Evolutionary conservation across 208 protist genomes (phyloP).

Genomic region (Trichomonas gallinae): DNA sequence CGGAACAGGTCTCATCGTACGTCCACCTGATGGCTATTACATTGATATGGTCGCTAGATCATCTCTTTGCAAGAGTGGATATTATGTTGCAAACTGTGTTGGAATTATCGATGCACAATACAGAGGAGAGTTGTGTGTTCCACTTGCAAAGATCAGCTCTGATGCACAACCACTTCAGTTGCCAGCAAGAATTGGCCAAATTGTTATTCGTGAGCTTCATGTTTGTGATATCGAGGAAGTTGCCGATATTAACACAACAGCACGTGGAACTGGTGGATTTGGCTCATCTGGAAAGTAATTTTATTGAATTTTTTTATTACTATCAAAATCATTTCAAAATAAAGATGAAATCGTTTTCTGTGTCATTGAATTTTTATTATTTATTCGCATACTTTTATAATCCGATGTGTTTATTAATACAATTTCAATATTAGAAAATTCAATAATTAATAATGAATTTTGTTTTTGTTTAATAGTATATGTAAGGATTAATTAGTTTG

Average conservation of each 20-base stretch:
- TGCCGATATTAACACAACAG: background rate
- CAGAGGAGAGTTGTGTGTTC: background rate
- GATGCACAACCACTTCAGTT: background rate
- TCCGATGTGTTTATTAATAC: too few relatives aligned
- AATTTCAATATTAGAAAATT: too few relatives aligned
- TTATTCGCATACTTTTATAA: too few relatives aligned
- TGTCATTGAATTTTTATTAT: too few relatives aligned
- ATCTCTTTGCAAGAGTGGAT: background rate
- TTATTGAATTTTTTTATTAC: background rate
- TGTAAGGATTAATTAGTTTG: too few relatives aligned
- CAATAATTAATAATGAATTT: too few relatives aligned
- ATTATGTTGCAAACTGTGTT: background rate
- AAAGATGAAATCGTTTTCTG: too few relatives aligned
- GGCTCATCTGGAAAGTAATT: background rate
- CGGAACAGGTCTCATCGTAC: background rate
- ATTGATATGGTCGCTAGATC: background rate
- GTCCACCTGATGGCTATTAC: background rate
- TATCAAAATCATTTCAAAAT: too few relatives aligned
- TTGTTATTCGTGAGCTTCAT: background rate
- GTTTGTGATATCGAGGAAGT: background rate
- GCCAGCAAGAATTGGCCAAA: background rate
- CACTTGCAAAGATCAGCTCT: background rate
- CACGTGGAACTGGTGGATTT: background rate
- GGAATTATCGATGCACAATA: conserved; percentile 2
- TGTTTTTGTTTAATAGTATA: too few relatives aligned